Percentiles rank a stretch among this genome's conserved stretches.
Evolutionary conservation across 805 yeast species (phyloP).

Genomic region (Saccharomycopsis javanensis): DNA sequence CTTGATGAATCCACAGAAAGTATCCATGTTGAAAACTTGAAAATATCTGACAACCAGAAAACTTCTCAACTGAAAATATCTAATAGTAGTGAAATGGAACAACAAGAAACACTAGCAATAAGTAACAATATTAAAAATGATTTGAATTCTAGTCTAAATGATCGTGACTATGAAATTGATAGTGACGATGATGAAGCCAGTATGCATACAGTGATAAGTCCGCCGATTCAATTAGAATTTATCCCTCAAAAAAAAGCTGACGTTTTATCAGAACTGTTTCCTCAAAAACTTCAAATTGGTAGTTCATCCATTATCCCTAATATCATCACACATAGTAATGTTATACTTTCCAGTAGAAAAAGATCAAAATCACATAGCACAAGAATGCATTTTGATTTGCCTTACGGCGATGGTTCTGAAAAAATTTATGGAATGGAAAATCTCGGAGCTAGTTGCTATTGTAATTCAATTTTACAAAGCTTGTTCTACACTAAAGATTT

Average conservation of each 20-base stretch:
- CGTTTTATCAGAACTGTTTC: not conserved
- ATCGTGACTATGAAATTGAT: not conserved
- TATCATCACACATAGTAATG: not conserved
- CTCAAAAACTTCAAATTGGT: not conserved
- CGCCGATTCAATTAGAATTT: not conserved
- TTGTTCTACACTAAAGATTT: constrained; percentile 66
- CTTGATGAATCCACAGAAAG: not conserved
- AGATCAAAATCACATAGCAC: not conserved
- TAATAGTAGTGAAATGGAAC: no score
- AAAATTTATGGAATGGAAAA: constrained; percentile 77
- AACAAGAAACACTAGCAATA: no score
- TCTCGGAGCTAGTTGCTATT: constrained; percentile 88
- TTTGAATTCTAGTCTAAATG: no score
- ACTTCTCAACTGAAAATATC: no score
- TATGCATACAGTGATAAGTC: not conserved
- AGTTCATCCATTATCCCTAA: not conserved
- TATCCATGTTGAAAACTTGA: not conserved
- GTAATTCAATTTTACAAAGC: constrained; percentile 87
- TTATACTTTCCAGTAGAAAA: not conserved
- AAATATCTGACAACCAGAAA: no score
- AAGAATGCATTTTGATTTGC: constrained; percentile 22
- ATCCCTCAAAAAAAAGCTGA: not conserved
- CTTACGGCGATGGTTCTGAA: constrained; percentile 58
- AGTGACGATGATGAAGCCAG: not conserved
- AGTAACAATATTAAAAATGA: no score